Conservation (phyloP, 2,329 filamentous ascomycete species). For the Fusarium ambrosium region DNA sequence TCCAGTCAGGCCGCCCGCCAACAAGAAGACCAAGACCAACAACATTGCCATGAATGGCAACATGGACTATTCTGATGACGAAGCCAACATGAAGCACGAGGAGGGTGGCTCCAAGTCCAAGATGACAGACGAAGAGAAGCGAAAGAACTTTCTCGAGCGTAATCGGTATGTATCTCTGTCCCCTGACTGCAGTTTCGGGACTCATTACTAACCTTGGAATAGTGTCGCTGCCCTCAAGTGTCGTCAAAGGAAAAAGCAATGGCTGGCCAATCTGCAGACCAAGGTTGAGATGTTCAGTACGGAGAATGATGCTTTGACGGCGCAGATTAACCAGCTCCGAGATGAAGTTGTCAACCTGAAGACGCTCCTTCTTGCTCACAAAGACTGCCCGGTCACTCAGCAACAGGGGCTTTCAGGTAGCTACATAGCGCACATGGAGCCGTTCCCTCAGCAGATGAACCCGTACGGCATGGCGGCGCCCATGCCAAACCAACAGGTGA, state of each 20-base stretch:
- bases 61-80: slow-evolving; percentile 65
- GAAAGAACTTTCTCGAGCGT: slow-evolving; percentile 96
- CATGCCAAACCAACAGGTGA: slow-evolving; percentile 66
- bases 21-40: slow-evolving; percentile 77
- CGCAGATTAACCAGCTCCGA: slow-evolving; percentile 85
- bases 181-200: neutral
- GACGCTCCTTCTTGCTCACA: slow-evolving; percentile 91
- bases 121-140: slow-evolving; percentile 87
- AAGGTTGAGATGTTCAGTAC: slow-evolving; percentile 94
- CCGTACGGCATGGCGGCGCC: slow-evolving; percentile 70
- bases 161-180: slow-evolving; percentile 78
- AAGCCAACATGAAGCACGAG: slow-evolving; percentile 53
- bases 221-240: slow-evolving; percentile 98
- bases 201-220: slow-evolving; percentile 13
- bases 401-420: slow-evolving; percentile 76
- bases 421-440: slow-evolving; percentile 69
- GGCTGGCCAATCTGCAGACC: slow-evolving; percentile 92
- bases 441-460: slow-evolving; percentile 69
- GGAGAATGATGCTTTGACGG: slow-evolving; percentile 89
- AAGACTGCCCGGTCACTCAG: slow-evolving; percentile 94
- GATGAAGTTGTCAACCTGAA: slow-evolving; percentile 97
- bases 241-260: slow-evolving; percentile 98
- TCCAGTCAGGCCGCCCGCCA: slow-evolving; percentile 70
- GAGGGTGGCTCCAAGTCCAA: slow-evolving; percentile 41
- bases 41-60: slow-evolving; percentile 57